phyloP scores from a whole-genome alignment of 257 asterid genomes.

The Nicotiana attenuata region DNA sequence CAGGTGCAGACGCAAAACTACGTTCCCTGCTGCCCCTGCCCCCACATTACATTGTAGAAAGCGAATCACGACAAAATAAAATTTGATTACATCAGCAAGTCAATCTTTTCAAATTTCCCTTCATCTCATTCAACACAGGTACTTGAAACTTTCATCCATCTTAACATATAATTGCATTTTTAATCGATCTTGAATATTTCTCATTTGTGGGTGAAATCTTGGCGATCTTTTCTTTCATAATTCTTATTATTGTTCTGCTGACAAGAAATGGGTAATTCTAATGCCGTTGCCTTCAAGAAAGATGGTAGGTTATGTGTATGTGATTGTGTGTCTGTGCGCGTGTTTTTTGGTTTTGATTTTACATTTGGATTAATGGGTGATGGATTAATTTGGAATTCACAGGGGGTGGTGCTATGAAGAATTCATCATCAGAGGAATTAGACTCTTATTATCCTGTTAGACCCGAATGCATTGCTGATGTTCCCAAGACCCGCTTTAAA shows the following conservation, averaged over 20 bases:
- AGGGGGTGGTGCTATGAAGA: constrained; percentile 23
- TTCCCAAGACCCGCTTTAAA: constrained; percentile 78
- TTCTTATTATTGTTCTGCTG: constrained; percentile 14
- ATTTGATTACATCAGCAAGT: not conserved
- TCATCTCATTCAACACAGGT: constrained; percentile 7
- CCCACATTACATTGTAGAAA: not conserved
- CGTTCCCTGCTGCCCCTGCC: not conserved
- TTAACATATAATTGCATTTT: not conserved
- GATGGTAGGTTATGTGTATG: constrained; percentile 18
- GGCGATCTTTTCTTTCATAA: not conserved
- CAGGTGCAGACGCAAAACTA: not conserved
- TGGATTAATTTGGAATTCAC: not conserved
- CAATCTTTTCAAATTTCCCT: not conserved
- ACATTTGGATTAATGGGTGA: not conserved
- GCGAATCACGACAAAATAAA: not conserved
- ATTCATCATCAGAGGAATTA: constrained; percentile 56
- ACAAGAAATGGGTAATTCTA: constrained; percentile 22
- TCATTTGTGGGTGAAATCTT: constrained; percentile 12
- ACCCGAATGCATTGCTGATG: constrained; percentile 80
- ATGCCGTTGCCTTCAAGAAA: constrained; percentile 17
- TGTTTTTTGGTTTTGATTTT: not conserved
- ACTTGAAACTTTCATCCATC: not conserved
- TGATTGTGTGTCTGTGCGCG: not conserved
- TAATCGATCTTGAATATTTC: not conserved
- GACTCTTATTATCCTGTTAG: constrained; percentile 73